These are phyloP conservation scores for Chlorella sp. DNA, from an alignment of 139 green algal genomes.

Conservation along the genomic window DNA sequence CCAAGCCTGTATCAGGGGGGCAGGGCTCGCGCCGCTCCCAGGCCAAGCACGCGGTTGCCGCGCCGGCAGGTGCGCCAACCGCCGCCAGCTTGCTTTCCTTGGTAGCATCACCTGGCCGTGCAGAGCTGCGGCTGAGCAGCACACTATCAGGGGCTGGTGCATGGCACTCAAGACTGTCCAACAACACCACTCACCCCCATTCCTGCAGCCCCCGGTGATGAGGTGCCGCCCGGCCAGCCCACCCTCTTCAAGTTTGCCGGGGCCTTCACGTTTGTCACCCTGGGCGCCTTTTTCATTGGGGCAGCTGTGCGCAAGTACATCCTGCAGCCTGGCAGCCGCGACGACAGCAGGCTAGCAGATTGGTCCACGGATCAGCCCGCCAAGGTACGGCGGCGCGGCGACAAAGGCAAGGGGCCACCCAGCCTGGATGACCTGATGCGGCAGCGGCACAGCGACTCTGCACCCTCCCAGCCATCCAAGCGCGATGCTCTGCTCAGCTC, in stretches of 20 bases:
- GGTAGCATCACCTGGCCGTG: too few species aligned
- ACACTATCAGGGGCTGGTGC: too few species aligned
- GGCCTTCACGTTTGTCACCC: background rate
- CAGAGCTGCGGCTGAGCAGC: too few species aligned
- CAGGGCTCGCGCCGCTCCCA: background rate
- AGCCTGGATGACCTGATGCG: slow-evolving; percentile 1
- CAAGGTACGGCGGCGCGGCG: background rate
- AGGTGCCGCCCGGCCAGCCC: background rate
- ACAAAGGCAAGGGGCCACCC: background rate
- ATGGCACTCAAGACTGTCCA: too few species aligned
- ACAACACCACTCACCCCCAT: too few species aligned
- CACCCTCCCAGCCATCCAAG: background rate
- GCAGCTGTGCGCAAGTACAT: slow-evolving; percentile 6
- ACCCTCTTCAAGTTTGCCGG: slow-evolving; percentile 8
- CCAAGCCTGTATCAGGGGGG: background rate
- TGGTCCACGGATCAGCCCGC: background rate
- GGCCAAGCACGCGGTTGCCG: background rate
- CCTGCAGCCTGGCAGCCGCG: slow-evolving; percentile 9
- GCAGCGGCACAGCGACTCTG: background rate
- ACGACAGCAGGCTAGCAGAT: background rate
- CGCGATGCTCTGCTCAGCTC: background rate
- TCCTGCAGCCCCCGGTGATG: background rate
- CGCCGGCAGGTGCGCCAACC: background rate
- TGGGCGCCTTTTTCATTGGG: background rate
- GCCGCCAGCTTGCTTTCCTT: too few species aligned